These are phyloP conservation scores for Asparagopsis taxiformis DNA, from an alignment of 31 red algal genomes.

Conservation along the genomic window DNA sequence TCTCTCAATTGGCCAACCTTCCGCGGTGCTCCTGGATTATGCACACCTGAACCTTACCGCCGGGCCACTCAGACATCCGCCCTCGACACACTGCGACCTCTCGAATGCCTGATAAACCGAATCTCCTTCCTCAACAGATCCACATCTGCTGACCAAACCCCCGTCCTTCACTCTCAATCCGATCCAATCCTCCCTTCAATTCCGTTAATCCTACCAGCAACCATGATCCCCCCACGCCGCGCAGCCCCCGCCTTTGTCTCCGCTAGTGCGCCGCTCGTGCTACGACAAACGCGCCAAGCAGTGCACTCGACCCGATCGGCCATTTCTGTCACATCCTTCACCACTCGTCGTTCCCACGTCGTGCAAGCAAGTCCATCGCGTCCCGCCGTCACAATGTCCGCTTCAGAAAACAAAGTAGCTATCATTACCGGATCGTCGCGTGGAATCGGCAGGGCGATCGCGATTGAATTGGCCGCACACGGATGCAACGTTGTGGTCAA, in stretches of 20 bases:
- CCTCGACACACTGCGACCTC: too few species aligned
- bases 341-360: not conserved
- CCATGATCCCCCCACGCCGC: not conserved
- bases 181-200: not conserved
- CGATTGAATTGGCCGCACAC: constrained; percentile 63
- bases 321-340: not conserved
- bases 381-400: constrained; percentile 21
- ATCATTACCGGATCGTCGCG: constrained; percentile 89
- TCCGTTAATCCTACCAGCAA: not conserved
- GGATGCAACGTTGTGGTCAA: constrained; percentile 95
- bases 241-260: constrained; percentile 11
- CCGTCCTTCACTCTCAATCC: not conserved
- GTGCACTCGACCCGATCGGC: not conserved
- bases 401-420: constrained; percentile 65
- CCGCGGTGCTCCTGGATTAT: too few species aligned
- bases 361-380: not conserved
- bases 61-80: too few species aligned
- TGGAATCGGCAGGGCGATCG: constrained; percentile 95
- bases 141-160: too few species aligned
- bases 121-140: too few species aligned
- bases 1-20: too few species aligned
- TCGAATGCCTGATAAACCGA: too few species aligned
- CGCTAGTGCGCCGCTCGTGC: not conserved
- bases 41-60: too few species aligned
- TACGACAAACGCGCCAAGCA: not conserved